Evolutionary conservation across 2,329 filamentous ascomycete species (phyloP), one percentile per base, ranked within the genome.

Genomic region (Chaetomium strumarium): DNA sequence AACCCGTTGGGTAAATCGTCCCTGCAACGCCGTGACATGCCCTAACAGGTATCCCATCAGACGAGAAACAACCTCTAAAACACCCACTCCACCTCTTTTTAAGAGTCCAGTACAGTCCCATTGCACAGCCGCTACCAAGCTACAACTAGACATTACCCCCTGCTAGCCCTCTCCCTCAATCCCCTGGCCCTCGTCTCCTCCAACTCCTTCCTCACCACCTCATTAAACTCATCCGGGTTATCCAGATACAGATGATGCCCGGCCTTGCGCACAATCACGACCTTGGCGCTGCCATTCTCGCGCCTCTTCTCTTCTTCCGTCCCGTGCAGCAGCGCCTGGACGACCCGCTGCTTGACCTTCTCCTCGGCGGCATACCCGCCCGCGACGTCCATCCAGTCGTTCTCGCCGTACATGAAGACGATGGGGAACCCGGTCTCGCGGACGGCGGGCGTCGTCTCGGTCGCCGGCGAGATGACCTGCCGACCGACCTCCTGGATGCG

Each of bases 341-440:
- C 70, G 58, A 79, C 80, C 57, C 85, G 83, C 53, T 84, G 76
- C 55, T 88, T 84, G 12, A 97, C 78, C 67, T 86, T 90, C 69
- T 91, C 81, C 64, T 87, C 81, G 0, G 91, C 84, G 0, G 87
- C 90, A 43, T 84, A 81, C 0, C 93, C 93, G 29, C 91, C 93
- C 0, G 83, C 83, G 9, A 93, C 84, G 60, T 99, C 93, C 93
- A 99, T 99, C 93, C 93, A 99, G 74, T 99, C 93, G 64, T 93
- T 85, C 63, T 97, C 91, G 58, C 93, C 93, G 66, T 99, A 99
- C 87, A 97, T 91, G 66, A 99, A 81, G 9, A 97, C 80, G 31
- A 97, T 75, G 0, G 93, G 92, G 46, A 90, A 76, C 1, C 91
- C 90, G 0, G 78, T 86, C 62, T 83, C 79, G 24, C 67, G 65